A percentile compares a stretch with the other conserved stretches of the same genome.
phyloP scores from a whole-genome alignment of 495 filamentous ascomycete species.

The Neurospora sp. region DNA sequence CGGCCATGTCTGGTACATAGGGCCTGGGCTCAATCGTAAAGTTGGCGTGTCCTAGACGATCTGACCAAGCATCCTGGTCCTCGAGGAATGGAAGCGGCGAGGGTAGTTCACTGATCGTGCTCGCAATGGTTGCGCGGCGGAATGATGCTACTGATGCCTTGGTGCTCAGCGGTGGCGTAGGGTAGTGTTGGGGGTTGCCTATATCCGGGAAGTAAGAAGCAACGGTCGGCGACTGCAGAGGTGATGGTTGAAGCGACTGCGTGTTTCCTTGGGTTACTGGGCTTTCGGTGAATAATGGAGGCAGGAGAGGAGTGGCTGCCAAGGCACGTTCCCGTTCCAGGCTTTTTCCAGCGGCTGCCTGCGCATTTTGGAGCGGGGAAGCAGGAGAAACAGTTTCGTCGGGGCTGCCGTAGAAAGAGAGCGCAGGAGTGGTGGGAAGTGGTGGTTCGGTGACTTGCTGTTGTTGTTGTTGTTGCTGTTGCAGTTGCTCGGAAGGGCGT shows the following conservation, averaged over 20 bases:
- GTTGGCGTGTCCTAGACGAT: conserved; percentile 80
- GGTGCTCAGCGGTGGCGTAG: conserved; percentile 69
- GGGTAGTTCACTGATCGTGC: conserved; percentile 25
- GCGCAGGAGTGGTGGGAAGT: conserved; percentile 55
- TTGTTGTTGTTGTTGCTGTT: conserved; percentile 2
- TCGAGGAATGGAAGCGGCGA: conserved; percentile 46
- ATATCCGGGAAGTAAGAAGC: conserved; percentile 20
- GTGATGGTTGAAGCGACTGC: conserved; percentile 51
- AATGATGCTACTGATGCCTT: conserved; percentile 74
- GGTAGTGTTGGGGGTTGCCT: conserved; percentile 27
- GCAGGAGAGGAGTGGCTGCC: conserved; percentile 72
- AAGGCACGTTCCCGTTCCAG: conserved; percentile 51
- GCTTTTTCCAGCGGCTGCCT: conserved; percentile 37
- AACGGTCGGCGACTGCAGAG: conserved; percentile 70
- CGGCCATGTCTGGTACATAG: conserved; percentile 53
- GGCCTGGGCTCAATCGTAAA: conserved; percentile 80
- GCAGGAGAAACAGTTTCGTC: conserved; percentile 28
- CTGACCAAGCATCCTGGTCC: conserved; percentile 70
- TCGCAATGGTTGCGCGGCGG: conserved; percentile 32
- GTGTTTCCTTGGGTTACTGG: conserved; percentile 16
- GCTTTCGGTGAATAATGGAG: conserved; percentile 59
- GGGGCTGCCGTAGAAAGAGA: conserved; percentile 54
- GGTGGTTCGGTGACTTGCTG: conserved; percentile 27
- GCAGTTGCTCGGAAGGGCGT: conserved; percentile 35
- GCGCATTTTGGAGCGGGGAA: conserved; percentile 47